Conservation (phyloP, 2,329 filamentous ascomycete genomes). For the Fusarium brevicatenulatum region DNA sequence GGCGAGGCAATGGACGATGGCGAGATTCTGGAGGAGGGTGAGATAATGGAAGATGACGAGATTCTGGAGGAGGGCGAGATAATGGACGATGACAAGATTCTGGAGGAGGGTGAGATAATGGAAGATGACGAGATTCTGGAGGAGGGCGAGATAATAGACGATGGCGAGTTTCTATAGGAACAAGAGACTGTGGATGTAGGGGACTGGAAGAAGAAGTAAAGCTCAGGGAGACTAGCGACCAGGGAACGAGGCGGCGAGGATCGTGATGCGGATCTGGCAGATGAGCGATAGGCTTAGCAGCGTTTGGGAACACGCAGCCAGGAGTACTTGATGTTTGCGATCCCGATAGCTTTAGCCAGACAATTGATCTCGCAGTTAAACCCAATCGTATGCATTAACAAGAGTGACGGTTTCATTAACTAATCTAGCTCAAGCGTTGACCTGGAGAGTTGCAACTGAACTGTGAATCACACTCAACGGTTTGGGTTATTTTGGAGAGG, state of each 20-base stretch:
- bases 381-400: too few species aligned
- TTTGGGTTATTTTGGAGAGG: rapidly evolving
- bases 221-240: neutral
- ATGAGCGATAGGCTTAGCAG: neutral
- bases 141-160: neutral
- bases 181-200: neutral
- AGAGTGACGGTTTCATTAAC: neutral
- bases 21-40: neutral
- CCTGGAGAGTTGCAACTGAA: neutral
- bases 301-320: too few species aligned
- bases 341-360: neutral
- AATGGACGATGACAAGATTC: neutral
- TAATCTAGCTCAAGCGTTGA: neutral
- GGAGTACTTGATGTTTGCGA: neutral
- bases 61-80: neutral
- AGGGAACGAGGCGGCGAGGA: too few species aligned
- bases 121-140: too few species aligned
- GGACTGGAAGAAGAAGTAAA: neutral
- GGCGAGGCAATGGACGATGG: neutral
- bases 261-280: neutral
- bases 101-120: too few species aligned
- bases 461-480: neutral
- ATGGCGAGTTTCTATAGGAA: neutral
- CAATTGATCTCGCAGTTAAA: neutral
- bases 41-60: too few species aligned